These are phyloP conservation scores for Cyberlindnera bimundalis DNA, from an alignment of 805 yeast genomes.

Conservation along the genomic window DNA sequence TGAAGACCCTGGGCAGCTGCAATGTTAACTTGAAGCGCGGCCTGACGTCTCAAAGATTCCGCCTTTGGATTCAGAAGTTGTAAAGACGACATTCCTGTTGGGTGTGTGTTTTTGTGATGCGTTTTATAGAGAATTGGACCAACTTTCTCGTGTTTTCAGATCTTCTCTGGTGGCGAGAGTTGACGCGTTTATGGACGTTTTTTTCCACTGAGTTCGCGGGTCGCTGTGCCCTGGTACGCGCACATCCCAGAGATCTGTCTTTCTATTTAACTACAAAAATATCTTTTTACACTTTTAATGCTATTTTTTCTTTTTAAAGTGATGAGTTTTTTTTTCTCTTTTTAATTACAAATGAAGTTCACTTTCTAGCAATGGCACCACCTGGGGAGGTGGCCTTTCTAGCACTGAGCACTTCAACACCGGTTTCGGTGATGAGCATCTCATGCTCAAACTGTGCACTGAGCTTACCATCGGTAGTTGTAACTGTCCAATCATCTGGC, in stretches of 20 bases:
- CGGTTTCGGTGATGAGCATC: constrained; percentile 86
- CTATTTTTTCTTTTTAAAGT: too few relatives aligned
- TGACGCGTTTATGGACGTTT: constrained; percentile 4
- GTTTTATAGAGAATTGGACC: too few relatives aligned
- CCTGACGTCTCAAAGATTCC: constrained; percentile 91
- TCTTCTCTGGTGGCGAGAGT: constrained; percentile 3
- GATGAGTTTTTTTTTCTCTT: too few relatives aligned
- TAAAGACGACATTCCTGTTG: constrained; percentile 55
- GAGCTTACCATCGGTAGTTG: constrained; percentile 82
- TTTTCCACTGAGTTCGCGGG: not conserved
- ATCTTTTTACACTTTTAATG: too few relatives aligned
- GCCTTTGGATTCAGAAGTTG: constrained; percentile 96
- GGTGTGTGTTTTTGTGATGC: too few relatives aligned
- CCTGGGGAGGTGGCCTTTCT: constrained; percentile 84
- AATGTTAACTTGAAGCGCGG: constrained; percentile 92
- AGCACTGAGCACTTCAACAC: constrained; percentile 86
- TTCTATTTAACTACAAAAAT: too few relatives aligned
- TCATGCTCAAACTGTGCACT: constrained; percentile 97
- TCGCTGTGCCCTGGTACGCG: not conserved
- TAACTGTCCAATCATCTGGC: constrained; percentile 98
- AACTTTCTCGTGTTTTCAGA: too few relatives aligned
- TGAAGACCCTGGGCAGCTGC: constrained; percentile 97
- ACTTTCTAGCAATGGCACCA: constrained; percentile 64
- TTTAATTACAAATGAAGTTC: not conserved
- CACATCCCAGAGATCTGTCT: not conserved